These are phyloP conservation scores for Neonectria hederae DNA, from an alignment of 2,329 filamentous ascomycete species.

Conservation along the genomic window DNA sequence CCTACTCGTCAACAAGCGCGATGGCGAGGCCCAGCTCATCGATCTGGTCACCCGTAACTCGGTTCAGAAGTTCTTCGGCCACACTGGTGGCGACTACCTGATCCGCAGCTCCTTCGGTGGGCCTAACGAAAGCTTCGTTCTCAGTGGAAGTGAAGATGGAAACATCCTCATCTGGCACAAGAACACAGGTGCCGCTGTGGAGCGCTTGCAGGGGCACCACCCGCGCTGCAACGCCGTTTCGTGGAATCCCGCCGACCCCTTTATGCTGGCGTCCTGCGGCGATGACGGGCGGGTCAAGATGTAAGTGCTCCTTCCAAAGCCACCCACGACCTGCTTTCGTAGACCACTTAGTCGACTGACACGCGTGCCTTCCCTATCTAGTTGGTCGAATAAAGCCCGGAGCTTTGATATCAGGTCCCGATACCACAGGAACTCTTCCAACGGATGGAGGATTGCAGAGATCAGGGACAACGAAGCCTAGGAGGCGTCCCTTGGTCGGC, in stretches of 20 bases:
- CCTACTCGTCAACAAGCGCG: conserved; percentile 83
- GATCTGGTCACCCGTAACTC: conserved; percentile 77
- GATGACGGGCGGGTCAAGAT: conserved; percentile 89
- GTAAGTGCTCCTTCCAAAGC: conserved; percentile 61
- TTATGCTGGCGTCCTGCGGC: conserved; percentile 89
- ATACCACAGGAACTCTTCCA: conserved; percentile 28
- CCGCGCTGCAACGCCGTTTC: conserved; percentile 85
- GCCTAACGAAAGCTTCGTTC: conserved; percentile 88
- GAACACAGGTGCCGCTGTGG: conserved; percentile 78
- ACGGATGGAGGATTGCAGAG: conserved; percentile 36
- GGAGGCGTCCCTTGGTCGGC: background rate
- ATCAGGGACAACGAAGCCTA: conserved; percentile 29
- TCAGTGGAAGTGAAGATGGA: conserved; percentile 87
- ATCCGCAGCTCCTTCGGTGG: conserved; percentile 89
- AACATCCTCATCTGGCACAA: conserved; percentile 92
- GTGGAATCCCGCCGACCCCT: conserved; percentile 86
- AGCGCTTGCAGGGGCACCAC: conserved; percentile 78
- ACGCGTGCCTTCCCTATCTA: conserved; percentile 2
- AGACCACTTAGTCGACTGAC: background rate
- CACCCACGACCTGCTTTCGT: no score
- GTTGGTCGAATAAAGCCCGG: conserved; percentile 43
- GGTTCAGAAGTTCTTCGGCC: conserved; percentile 79
- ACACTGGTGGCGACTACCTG: conserved; percentile 78
- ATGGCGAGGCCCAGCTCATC: conserved; percentile 80
- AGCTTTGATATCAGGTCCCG: conserved; percentile 36